phyloP scores from a whole-genome alignment of 176 grass and related monocot species.

The Bromus sterilis region DNA sequence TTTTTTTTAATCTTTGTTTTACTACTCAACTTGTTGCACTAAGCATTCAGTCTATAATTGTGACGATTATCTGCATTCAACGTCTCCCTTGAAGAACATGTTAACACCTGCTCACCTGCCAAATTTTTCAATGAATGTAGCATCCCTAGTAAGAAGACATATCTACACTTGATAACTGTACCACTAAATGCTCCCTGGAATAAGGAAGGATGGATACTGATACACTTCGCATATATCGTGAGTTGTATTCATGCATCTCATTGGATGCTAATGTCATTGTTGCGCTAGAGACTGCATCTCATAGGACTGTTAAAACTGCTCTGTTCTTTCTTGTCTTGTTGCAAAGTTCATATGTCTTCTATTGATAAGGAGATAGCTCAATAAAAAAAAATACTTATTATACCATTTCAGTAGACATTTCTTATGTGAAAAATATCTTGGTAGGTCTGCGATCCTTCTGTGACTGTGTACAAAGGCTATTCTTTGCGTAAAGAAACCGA shows the following conservation, averaged over 20 bases:
- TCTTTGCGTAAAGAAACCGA: constrained; percentile 63
- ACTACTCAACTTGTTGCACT: not conserved
- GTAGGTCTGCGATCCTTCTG: constrained; percentile 58
- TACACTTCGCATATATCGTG: not conserved
- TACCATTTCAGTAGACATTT: not conserved
- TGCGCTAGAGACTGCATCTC: not conserved
- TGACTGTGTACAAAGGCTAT: constrained; percentile 70
- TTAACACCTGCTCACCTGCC: not conserved
- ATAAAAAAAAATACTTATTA: not conserved
- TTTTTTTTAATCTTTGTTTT: not conserved
- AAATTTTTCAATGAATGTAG: not conserved
- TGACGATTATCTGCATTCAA: not conserved
- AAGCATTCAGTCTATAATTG: not conserved
- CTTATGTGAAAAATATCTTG: not conserved
- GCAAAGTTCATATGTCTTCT: not conserved
- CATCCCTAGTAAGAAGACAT: not conserved
- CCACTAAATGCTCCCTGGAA: not conserved
- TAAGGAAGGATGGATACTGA: not conserved
- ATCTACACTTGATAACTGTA: not conserved
- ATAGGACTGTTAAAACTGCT: not conserved
- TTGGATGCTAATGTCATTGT: not conserved
- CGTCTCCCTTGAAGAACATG: not conserved
- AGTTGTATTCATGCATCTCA: not conserved
- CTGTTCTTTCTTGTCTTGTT: not conserved
- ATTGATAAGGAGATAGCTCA: not conserved